These are phyloP conservation scores for Phaffomyces opuntiae DNA, from an alignment of 805 yeast genomes.

Conservation along the genomic window DNA sequence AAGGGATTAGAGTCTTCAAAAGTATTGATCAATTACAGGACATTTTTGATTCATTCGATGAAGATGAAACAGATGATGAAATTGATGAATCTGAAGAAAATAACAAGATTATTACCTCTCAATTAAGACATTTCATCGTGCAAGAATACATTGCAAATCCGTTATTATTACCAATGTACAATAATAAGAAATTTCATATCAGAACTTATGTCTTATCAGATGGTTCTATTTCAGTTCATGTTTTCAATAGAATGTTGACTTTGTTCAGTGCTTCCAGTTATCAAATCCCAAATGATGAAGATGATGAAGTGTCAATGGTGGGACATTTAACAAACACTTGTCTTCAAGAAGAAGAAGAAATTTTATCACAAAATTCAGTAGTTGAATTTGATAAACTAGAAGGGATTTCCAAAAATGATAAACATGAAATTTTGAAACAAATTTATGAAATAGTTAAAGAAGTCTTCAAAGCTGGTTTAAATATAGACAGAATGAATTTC, in stretches of 20 bases:
- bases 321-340: constrained; percentile 95
- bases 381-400: constrained; percentile 54
- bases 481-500: constrained; percentile 78
- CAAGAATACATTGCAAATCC: constrained; percentile 76
- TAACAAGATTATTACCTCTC: constrained; percentile 76
- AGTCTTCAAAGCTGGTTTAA: constrained; percentile 71
- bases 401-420: constrained; percentile 33
- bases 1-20: constrained; percentile 81
- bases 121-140: constrained; percentile 82
- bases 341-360: constrained; percentile 51
- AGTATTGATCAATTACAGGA: constrained; percentile 74
- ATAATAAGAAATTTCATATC: constrained; percentile 77
- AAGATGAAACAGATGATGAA: constrained; percentile 55
- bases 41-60: constrained; percentile 83
- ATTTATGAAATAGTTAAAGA: constrained; percentile 62
- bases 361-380: constrained; percentile 38
- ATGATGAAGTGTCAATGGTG: constrained; percentile 30
- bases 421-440: constrained; percentile 39
- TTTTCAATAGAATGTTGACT: constrained; percentile 73
- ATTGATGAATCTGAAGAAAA: constrained; percentile 22
- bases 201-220: constrained; percentile 74
- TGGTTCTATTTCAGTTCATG: constrained; percentile 73
- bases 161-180: constrained; percentile 52
- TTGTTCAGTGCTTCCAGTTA: constrained; percentile 65
- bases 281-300: constrained; percentile 27